Base-by-base conservation (phyloP, 352 stramenopile genomes). In the Phytophthora fragariae region DNA sequence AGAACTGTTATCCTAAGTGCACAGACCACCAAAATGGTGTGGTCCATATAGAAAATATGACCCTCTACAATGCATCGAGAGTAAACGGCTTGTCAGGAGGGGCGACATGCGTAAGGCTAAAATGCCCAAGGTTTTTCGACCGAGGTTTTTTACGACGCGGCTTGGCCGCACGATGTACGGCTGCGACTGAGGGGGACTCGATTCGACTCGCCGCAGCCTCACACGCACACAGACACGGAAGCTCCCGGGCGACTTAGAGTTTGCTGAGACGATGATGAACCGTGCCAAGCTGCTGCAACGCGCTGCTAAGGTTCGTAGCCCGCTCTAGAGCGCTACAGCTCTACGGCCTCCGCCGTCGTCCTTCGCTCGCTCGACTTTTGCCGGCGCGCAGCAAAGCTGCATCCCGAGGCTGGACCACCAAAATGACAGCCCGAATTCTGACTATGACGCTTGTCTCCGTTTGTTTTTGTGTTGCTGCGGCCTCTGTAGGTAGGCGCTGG, bases 231-330 rank as follows among this genome's bases (percentile, higher is more conserved):
- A 80, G 70, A 72, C 76, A 72, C 71, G 71, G 68, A 74, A 84
- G 74, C 79, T 83, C 76, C 53, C 47, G 63, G 74, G 68, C 50
- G 17, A 68, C 57, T 44, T 77, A 84, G 75, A 86, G 82, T 70
- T 82, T 85, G 82, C 73, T 76, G 76, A 70, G 61, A 88, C 80
- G 54, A 91, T 77, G 77, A 89, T 94, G 82, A 92, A 94, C 77
- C 85, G 86, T 78, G 71, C 83, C 65, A 83, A 84, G 73, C 79
- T 94, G 75, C 75, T 88, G 71, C 85, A 94, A 77, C 82, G 85
- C 67, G 86, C 81, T 73, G 85, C 86, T 70, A 92, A 94, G 86
- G 86, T 94, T 50, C 52, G 82, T 76, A 59, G 11, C 39, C 41
- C 2, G n/a, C 11, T 57, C 21, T 21, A 50, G 41, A n/a, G 41